These are phyloP conservation scores for Hericium alpestre DNA, from an alignment of 768 basidiomycete genomes.

Conservation along the genomic window DNA sequence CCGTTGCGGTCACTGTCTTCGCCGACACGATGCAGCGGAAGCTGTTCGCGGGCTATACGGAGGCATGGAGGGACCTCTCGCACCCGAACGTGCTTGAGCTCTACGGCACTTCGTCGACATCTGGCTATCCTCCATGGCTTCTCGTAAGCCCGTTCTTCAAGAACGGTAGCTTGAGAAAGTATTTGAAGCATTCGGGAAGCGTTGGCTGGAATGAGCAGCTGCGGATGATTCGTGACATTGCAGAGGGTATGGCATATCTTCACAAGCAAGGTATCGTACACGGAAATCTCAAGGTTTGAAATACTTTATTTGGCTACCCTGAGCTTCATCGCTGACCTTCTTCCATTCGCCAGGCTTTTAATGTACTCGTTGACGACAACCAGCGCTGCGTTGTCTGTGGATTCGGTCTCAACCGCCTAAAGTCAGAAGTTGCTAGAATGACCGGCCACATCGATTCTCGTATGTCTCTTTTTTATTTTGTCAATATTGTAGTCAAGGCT, in stretches of 20 bases:
- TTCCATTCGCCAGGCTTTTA: conserved; percentile 40
- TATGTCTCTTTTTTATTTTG: too few species aligned
- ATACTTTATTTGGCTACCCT: not conserved
- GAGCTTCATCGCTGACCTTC: too few species aligned
- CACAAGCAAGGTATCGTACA: conserved; percentile 61
- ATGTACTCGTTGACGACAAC: conserved; percentile 63
- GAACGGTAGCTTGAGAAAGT: conserved; percentile 53
- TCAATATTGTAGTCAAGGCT: too few species aligned
- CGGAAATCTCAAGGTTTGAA: conserved; percentile 64
- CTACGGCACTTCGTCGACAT: conserved; percentile 67
- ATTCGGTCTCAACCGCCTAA: conserved; percentile 77
- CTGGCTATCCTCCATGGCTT: conserved; percentile 65
- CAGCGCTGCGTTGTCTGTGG: conserved; percentile 66
- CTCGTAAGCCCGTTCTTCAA: conserved; percentile 40
- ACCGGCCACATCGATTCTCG: too few species aligned
- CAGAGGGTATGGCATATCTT: conserved; percentile 73
- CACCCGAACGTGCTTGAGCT: conserved; percentile 67
- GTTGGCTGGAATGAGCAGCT: conserved; percentile 35
- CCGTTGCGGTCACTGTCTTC: conserved; percentile 67
- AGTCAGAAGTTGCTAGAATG: conserved; percentile 21
- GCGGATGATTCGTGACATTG: conserved; percentile 61
- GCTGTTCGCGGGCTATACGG: conserved; percentile 62
- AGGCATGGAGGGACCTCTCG: conserved; percentile 57
- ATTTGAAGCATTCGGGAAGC: conserved; percentile 29
- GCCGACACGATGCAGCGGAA: conserved; percentile 46